Evolutionary conservation across 495 filamentous ascomycete species (phyloP), one percentile per base, ranked within the genome.

Genomic region (Immersiella caudata): DNA sequence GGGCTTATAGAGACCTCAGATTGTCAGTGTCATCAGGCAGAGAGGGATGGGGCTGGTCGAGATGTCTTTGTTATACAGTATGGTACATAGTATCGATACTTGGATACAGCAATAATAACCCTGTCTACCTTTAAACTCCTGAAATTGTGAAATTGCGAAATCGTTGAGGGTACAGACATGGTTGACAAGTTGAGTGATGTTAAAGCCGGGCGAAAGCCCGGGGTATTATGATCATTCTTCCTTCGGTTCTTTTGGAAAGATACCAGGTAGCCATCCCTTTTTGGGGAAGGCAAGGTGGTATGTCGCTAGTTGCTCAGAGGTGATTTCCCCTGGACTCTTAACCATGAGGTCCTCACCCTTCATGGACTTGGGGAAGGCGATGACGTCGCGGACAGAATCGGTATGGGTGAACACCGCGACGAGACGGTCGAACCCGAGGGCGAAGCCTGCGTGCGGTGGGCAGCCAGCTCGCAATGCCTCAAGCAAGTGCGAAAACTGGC

Each of bases 381-480:
- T 97, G 18, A 98, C 95, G 80, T 99, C 94, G 63, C 90, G 79
- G 9, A 99, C 86, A 7, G 87, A 89, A 24, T 91, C 87, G 55
- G 86, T 89, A 12, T 89, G 89, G 22, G 89, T 82, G 81, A 98
- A 85, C 6, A 96, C 82, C 6, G 95, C 88, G n/a, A 95, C 81
- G 33, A 98, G 79, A 46, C 95, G 87, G 73, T 99, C 95, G 73
- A 97, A 97, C 0, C 95, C 95, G 18, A 99, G 79, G 0, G 95
- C 95, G 55, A 99, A 87, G 0, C 95, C 95, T 0, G 95, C 94
- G 78, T 99, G 95, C 0, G 95, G 95, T n/a, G 95, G 96, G 85
- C 95, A 99, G 5, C 95, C 95, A 0, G 93, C 89, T 7, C 87
- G 78, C 8, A 99, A 84, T 0, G 92, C 93, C 61, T 91, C 85